Conservation (phyloP, 2,329 filamentous ascomycete genomes). For the Esteya vermicola region DNA sequence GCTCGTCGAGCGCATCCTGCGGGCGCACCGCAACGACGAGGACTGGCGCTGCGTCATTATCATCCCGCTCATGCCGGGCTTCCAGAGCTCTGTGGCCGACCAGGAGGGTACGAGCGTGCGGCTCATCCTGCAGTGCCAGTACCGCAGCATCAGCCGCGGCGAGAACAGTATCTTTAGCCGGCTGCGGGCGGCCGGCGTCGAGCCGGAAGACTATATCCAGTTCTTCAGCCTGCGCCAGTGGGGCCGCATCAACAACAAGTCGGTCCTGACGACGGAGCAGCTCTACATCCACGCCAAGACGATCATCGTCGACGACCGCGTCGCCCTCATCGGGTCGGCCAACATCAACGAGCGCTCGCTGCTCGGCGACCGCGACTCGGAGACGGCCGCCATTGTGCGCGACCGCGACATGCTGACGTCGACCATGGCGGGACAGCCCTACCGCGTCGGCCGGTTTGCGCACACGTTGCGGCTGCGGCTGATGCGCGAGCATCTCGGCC, state of each 20-base stretch:
- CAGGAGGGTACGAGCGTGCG: slow-evolving; percentile 90
- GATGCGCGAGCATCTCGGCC: slow-evolving; percentile 93
- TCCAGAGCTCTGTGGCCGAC: slow-evolving; percentile 90
- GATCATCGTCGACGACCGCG: slow-evolving; percentile 88
- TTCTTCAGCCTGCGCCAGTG: slow-evolving; percentile 89
- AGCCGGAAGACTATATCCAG: slow-evolving; percentile 87
- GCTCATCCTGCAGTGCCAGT: slow-evolving; percentile 94
- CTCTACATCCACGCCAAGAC: slow-evolving; percentile 96
- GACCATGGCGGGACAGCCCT: slow-evolving; percentile 79
- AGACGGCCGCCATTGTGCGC: slow-evolving; percentile 77
- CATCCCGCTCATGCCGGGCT: slow-evolving; percentile 95
- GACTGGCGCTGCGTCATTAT: slow-evolving; percentile 83
- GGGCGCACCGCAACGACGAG: slow-evolving; percentile 70
- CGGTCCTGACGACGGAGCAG: slow-evolving; percentile 82
- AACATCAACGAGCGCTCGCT: slow-evolving; percentile 98
- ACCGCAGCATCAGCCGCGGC: slow-evolving; percentile 86
- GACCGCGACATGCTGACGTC: slow-evolving; percentile 90
- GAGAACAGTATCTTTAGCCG: slow-evolving; percentile 85
- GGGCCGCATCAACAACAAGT: slow-evolving; percentile 76
- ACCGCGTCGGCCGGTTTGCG: slow-evolving; percentile 80
- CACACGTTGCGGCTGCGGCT: slow-evolving; percentile 84
- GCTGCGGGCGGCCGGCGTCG: slow-evolving; percentile 63
- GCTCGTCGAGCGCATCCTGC: slow-evolving; percentile 78
- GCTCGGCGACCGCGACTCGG: slow-evolving; percentile 82
- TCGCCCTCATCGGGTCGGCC: slow-evolving; percentile 88